Base-by-base conservation (phyloP, 345 rosid species). In the Citrus australasica region DNA sequence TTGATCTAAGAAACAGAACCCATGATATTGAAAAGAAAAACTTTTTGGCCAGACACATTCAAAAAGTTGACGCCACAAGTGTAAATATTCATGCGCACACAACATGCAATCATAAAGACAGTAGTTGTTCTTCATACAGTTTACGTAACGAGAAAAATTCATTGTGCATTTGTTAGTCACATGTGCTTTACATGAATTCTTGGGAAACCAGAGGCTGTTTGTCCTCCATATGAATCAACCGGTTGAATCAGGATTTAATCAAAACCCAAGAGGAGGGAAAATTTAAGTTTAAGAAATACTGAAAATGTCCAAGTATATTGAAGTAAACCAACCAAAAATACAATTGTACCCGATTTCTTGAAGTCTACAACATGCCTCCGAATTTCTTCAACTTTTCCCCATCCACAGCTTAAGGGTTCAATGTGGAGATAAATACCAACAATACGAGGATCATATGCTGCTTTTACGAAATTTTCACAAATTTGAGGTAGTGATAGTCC, bases 371-470 rank as follows among this genome's bases (percentile, higher is more conserved):
- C 86, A 77, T 93, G 96, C 78, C 98, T 88, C 35, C 92, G 90
- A 72, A 95, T 91, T 86, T 95, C 98, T 83, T 95, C 97, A 65
- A 91, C 97, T 79, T 93, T 95, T 33, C 89, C 99, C 99, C 99
- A 95, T 0, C 99, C 99, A 70, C 99, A 95, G 70, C 86, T 84
- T 80, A 95, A 81, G 58, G 94, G 80, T 62, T 95, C 98, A 78
- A 93, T 90, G 63, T 95, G 94, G 78, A 95, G 97, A 86, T 95
- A 95, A 37, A 91, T 71, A 79, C 98, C 99, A 30, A 90, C 87
- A 79, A 95, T 85, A 71, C 99, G 97, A 81, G 99, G 97, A 88
- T 95, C 98, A 79, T 92, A 93, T 0, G 98, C 94, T 21, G 98
- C 98, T 88, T 95, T 95, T 74, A 87, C 71, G 7, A 95, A 86